Evolutionary conservation across 495 filamentous ascomycete species (phyloP).

Genomic region (Chaetomium cochliodes): DNA sequence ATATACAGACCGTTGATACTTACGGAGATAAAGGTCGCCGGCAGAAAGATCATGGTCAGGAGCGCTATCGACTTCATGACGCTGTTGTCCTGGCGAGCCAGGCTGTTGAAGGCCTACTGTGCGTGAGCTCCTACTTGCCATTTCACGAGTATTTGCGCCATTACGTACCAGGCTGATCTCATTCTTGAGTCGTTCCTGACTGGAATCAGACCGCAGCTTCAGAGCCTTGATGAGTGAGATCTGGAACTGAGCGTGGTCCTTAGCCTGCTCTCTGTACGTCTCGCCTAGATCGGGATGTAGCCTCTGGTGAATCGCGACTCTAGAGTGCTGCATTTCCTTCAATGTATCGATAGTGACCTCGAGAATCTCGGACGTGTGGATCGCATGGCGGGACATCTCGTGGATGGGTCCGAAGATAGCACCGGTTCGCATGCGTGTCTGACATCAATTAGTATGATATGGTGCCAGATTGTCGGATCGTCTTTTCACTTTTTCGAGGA

Average conservation of each 20-base stretch:
- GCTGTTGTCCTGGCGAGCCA: conserved; percentile 38
- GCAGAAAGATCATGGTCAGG: conserved; percentile 46
- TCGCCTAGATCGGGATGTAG: conserved; percentile 5
- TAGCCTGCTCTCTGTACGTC: conserved; percentile 26
- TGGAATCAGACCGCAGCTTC: conserved; percentile 29
- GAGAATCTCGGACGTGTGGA: conserved; percentile 27
- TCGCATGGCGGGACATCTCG: conserved; percentile 27
- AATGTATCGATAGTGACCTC: conserved; percentile 25
- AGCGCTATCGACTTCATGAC: conserved; percentile 47
- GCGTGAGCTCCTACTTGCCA: neutral
- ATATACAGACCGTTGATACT: neutral
- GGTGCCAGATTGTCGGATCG: neutral
- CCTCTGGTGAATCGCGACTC: conserved; percentile 13
- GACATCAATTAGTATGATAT: neutral
- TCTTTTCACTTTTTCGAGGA: conserved; percentile 24
- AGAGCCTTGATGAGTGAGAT: conserved; percentile 23
- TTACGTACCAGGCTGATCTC: conserved; percentile 27
- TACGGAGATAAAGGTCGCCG: conserved; percentile 41
- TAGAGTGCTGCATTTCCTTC: conserved; percentile 17
- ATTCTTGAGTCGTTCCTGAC: conserved; percentile 22
- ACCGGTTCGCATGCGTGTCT: conserved; percentile 23
- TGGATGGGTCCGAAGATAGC: conserved; percentile 26
- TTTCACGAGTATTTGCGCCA: neutral
- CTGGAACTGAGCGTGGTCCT: conserved; percentile 28
- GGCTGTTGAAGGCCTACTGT: conserved; percentile 27